Base-by-base conservation (phyloP, 768 basidiomycete genomes). In the Hydnomerulius pinastri region DNA sequence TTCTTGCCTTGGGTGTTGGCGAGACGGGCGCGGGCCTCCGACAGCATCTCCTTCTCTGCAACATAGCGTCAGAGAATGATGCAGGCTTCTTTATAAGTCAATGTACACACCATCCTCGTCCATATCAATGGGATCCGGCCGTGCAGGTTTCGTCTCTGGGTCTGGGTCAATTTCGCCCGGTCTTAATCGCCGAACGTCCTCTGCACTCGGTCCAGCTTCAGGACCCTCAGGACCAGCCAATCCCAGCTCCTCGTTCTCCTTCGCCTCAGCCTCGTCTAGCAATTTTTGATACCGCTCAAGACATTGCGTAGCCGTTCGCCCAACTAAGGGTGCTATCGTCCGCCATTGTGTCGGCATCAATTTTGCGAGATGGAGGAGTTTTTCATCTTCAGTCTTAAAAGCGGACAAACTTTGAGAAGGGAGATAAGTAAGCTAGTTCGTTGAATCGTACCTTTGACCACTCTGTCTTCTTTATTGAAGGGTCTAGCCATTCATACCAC, bases 341-440 rank as follows among this genome's bases (percentile, higher is more conserved):
- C 97, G 87, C 97, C 97, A 99, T 76, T 99, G 97, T 0, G 97
- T 98, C 0, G 97, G 97, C 94, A 98, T 99, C 52, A 98, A 78
- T 71, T 98, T 98, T 36, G 97, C 97, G 20, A 98, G 83, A 68
- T 98, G 95, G 10, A 99, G 78, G 3, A 99, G 82, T 70, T 98
- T 99, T 74, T 98, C 97, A 72, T 99, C 97, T 72, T 99, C 97
- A 15, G 90, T 92, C 92, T 95, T 45, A 12, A 40, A 23, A 25
- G 20, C 17, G 23, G 30, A 53, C 23, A 17, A 44, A 36, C 12
- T 24, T 38, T 50, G 7, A 50, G 40, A 40, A 9, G 15, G 27
- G 8, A 15, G 8, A 40, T 28, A 0, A 23, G 15, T 4, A 15
- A 10, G 33, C 6, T 12, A 17, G 13, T n/a, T n/a, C n/a, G 29